Conservation (phyloP, 306 rosid genomes). For the Vigna trinervia region DNA sequence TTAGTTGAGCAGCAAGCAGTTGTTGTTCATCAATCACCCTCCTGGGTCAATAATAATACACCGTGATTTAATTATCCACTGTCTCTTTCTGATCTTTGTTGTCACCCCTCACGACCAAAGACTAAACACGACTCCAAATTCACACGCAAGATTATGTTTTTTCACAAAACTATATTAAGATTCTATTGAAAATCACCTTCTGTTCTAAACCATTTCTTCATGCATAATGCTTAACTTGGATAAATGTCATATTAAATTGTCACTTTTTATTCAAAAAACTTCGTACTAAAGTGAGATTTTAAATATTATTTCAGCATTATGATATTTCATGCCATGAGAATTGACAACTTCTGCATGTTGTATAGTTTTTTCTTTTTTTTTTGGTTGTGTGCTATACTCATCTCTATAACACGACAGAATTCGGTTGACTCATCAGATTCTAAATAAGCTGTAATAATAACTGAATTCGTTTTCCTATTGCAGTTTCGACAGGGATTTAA, state of each 20-base stretch:
- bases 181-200: neutral
- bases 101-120: neutral
- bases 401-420: too few species aligned
- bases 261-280: neutral
- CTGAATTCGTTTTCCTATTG: neutral
- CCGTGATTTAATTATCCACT: neutral
- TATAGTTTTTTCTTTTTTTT: too few species aligned
- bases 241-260: neutral
- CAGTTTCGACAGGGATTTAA: conserved; percentile 85
- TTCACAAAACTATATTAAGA: neutral
- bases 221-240: neutral
- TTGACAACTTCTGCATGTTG: neutral
- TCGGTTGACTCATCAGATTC: neutral
- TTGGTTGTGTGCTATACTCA: too few species aligned
- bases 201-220: neutral
- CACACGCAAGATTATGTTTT: too few species aligned
- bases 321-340: neutral
- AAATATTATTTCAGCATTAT: neutral
- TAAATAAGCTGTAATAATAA: neutral
- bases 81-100: neutral
- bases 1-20: neutral
- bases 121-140: neutral
- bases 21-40: neutral
- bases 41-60: neutral
- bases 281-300: too few species aligned